Conservation (phyloP, 306 rosid genomes). For the Medicago lupulina region DNA sequence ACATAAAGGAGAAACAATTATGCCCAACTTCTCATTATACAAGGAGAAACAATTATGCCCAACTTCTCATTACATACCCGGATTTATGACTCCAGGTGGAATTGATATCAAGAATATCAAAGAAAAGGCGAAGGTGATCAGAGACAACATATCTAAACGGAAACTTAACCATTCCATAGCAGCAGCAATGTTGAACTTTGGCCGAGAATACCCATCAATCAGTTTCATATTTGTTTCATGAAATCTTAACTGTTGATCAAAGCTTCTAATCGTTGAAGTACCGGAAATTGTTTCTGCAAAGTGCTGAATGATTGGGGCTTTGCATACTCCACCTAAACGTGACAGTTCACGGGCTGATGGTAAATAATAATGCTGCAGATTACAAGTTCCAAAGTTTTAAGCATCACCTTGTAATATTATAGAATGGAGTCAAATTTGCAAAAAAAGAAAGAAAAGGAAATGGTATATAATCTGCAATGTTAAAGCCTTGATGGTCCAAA, state of each 20-base stretch:
- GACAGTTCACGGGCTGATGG: slow-evolving; percentile 87
- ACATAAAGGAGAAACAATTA: slow-evolving; percentile 12
- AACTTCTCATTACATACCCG: slow-evolving; percentile 54
- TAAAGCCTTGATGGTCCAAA: neutral
- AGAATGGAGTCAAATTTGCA: slow-evolving; percentile 12
- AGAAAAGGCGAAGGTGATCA: slow-evolving; percentile 68
- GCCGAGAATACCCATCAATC: slow-evolving; percentile 63
- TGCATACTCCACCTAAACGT: slow-evolving; percentile 77
- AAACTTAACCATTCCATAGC: slow-evolving; percentile 74
- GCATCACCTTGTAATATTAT: neutral
- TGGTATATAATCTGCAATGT: no score
- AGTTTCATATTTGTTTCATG: slow-evolving; percentile 62
- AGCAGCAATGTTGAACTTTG: slow-evolving; percentile 54
- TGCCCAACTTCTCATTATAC: neutral
- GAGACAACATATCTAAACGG: slow-evolving; percentile 68
- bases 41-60: slow-evolving; percentile 7
- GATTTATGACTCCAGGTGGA: slow-evolving; percentile 73
- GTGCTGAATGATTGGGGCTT: slow-evolving; percentile 88
- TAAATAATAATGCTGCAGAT: slow-evolving; percentile 73
- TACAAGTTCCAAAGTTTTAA: slow-evolving; percentile 9
- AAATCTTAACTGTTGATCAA: slow-evolving; percentile 72
- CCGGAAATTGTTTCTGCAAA: slow-evolving; percentile 87
- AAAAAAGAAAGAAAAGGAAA: neutral
- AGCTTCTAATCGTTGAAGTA: slow-evolving; percentile 78
- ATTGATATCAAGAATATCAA: slow-evolving; percentile 68